A percentile compares a stretch with the other conserved stretches of the same genome.
Evolutionary conservation across 1,284 basidiomycete species (phyloP).

Genomic region (Anthracocystis panici-leucophaei): DNA sequence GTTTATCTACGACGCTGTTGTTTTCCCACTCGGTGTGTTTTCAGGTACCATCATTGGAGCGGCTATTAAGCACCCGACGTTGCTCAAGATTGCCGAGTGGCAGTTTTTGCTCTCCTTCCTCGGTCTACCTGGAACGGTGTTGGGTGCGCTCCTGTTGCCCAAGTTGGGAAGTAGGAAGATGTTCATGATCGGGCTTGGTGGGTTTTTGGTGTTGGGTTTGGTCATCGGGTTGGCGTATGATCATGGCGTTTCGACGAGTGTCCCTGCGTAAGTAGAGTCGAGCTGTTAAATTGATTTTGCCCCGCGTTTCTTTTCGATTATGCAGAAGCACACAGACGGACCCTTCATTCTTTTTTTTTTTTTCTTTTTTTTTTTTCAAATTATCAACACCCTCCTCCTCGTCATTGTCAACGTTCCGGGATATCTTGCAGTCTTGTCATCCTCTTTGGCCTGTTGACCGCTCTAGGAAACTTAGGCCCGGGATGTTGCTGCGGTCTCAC

Average conservation of each 20-base stretch:
- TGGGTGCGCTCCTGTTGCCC: slow-evolving; percentile 71
- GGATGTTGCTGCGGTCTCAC: slow-evolving; percentile 80
- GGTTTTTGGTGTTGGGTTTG: slow-evolving; percentile 80
- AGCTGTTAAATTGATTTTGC: too few relatives aligned
- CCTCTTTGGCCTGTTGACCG: slow-evolving; percentile 46
- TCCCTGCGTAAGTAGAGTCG: not conserved
- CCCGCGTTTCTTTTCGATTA: not conserved
- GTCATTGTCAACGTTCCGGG: not conserved
- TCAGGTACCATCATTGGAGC: slow-evolving; percentile 68
- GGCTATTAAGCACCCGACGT: slow-evolving; percentile 74
- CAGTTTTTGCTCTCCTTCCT: slow-evolving; percentile 79
- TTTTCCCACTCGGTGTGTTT: slow-evolving; percentile 78
- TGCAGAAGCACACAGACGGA: too few relatives aligned
- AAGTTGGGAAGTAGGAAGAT: slow-evolving; percentile 51
- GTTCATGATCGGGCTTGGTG: slow-evolving; percentile 80
- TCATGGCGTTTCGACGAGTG: slow-evolving; percentile 73
- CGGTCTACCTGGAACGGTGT: slow-evolving; percentile 77
- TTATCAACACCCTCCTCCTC: too few relatives aligned
- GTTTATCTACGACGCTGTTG: slow-evolving; percentile 77
- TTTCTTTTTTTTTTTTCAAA: not conserved
- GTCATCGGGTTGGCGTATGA: slow-evolving; percentile 76
- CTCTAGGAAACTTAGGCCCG: slow-evolving; percentile 77
- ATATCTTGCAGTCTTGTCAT: slow-evolving; percentile 73
- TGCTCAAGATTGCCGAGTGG: slow-evolving; percentile 74
- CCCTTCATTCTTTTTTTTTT: not conserved